phyloP scores from a whole-genome alignment of 805 yeast genomes.

The Isabelozyma pseudorhagii region DNA sequence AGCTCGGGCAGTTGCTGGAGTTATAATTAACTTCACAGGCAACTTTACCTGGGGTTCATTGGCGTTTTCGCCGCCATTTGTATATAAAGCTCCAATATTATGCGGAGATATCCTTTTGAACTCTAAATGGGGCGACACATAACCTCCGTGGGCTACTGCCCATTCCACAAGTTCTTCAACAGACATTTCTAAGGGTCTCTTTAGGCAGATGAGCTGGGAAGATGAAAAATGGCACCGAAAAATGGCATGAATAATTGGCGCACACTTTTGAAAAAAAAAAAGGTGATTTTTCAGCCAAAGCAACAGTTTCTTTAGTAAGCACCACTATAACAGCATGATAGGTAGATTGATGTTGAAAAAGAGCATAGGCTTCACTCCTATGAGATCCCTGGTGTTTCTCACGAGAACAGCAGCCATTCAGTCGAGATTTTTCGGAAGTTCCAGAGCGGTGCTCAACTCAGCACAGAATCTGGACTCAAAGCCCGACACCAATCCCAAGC shows the following conservation, averaged over 20 bases:
- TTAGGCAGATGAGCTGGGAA: neutral
- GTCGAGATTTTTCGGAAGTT: neutral
- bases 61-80: constrained; percentile 1
- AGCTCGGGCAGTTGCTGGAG: constrained; percentile 19
- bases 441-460: neutral
- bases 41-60: constrained; percentile 13
- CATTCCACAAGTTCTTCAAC: constrained; percentile 20
- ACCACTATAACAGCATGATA: neutral
- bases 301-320: neutral
- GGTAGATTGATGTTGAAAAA: neutral
- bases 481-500: neutral
- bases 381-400: too few species aligned
- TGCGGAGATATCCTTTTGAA: constrained; percentile 18
- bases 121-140: constrained; percentile 16
- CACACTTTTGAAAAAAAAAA: too few species aligned
- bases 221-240: neutral
- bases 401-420: neutral
- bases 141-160: constrained; percentile 30
- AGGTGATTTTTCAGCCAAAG: too few species aligned
- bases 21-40: constrained; percentile 16
- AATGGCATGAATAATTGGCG: too few species aligned
- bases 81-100: constrained; percentile 23
- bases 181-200: neutral
- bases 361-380: neutral
- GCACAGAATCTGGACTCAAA: neutral